Evolutionary conservation across 441 rosid species (phyloP).

Genomic region (Euphorbia corollata): DNA sequence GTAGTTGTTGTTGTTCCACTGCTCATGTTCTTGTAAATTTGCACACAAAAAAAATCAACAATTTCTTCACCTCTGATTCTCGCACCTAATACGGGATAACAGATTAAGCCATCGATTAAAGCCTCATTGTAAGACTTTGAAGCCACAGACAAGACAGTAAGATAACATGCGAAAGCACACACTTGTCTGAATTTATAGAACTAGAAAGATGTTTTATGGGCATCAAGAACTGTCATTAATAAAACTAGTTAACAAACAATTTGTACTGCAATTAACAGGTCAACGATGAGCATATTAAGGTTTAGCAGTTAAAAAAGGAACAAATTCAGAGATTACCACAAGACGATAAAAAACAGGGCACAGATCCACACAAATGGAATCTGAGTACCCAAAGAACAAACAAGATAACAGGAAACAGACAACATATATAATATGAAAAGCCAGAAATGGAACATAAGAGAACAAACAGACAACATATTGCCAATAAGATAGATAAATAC

Average conservation of each 20-base stretch:
- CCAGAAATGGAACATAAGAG: background rate
- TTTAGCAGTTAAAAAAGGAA: background rate
- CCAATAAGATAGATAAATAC: too few relatives aligned
- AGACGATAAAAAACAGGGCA: background rate
- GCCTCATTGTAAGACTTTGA: background rate
- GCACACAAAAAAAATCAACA: background rate
- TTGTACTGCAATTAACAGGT: background rate
- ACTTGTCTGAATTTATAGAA: too few relatives aligned
- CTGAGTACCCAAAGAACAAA: background rate
- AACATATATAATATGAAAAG: background rate
- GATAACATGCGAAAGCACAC: too few relatives aligned
- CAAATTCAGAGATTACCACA: background rate
- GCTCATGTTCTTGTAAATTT: conserved; percentile 33
- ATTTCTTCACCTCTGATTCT: background rate
- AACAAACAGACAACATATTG: background rate
- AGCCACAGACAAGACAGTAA: background rate
- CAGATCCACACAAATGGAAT: conserved; percentile 5
- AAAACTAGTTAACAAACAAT: background rate
- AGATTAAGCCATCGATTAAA: conserved; percentile 9
- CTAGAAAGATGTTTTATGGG: background rate
- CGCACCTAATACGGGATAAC: background rate
- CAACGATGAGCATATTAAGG: background rate
- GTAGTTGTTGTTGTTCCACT: conserved; percentile 19
- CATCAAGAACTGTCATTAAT: background rate
- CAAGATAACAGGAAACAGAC: conserved; percentile 1